phyloP scores from a whole-genome alignment of 257 asterid genomes.

The Rubia yunnanensis region DNA sequence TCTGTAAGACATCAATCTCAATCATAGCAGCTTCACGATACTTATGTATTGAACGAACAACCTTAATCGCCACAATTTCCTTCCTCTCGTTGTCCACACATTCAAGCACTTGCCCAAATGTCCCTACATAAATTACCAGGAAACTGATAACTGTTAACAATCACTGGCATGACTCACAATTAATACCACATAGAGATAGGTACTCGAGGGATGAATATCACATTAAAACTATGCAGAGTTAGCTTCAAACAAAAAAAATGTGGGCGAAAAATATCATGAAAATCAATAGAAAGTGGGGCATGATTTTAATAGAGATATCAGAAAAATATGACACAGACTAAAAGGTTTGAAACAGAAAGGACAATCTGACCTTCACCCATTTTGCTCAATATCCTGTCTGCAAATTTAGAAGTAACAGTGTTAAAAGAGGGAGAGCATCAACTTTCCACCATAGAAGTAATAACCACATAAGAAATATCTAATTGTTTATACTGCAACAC shows the following conservation, averaged over 20 bases:
- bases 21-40: constrained; percentile 88
- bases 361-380: constrained; percentile 79
- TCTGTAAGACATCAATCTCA: constrained; percentile 69
- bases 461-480: not conserved
- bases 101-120: constrained; percentile 79
- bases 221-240: not conserved
- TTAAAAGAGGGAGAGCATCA: constrained; percentile 8
- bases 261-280: not conserved
- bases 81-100: constrained; percentile 68
- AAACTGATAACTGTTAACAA: constrained; percentile 10
- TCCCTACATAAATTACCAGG: constrained; percentile 35
- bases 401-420: constrained; percentile 19
- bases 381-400: constrained; percentile 80
- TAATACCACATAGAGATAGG: not conserved
- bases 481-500: not conserved
- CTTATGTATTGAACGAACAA: constrained; percentile 65
- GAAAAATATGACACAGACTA: not conserved
- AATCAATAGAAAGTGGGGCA: not conserved
- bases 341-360: constrained; percentile 1
- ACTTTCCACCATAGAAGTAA: not conserved
- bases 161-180: constrained; percentile 4
- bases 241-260: not conserved
- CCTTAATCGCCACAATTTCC: constrained; percentile 72
- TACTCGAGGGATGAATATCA: not conserved
- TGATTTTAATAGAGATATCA: not conserved